Percentiles rank a stretch among this genome's conserved stretches.
Evolutionary conservation across 306 rosid genomes (phyloP).

Genomic region (Castanea sativa): DNA sequence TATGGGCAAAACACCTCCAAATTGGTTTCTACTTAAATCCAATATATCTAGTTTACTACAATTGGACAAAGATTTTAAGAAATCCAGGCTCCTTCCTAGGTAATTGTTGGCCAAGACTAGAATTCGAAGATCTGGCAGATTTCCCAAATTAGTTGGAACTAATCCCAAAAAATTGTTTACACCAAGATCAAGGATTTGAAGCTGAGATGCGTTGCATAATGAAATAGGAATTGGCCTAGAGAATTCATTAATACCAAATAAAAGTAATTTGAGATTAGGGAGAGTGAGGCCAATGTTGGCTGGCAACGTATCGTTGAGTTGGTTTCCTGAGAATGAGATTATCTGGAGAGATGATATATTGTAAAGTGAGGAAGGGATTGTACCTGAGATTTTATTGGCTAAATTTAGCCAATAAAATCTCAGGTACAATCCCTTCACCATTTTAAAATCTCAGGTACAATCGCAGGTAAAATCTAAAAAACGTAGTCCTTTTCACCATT

Average conservation of each 20-base stretch:
- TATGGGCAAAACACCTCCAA: conserved; percentile 38
- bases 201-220: conserved; percentile 32
- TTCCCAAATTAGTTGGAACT: conserved; percentile 23
- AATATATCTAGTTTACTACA: conserved; percentile 15
- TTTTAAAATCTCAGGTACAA: too few species aligned
- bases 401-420: too few species aligned
- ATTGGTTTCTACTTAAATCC: conserved; percentile 4
- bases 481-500: background rate
- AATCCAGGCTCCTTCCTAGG: conserved; percentile 33
- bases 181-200: background rate
- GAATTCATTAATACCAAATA: conserved; percentile 22
- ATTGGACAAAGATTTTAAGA: conserved; percentile 23
- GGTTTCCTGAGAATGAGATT: too few species aligned
- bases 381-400: background rate
- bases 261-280: background rate
- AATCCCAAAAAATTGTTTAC: conserved; percentile 17
- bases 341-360: too few species aligned
- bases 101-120: background rate
- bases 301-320: conserved; percentile 4
- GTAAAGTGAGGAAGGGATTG: too few species aligned
- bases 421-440: too few species aligned
- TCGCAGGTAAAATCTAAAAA: too few species aligned
- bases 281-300: background rate
- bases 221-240: conserved; percentile 32
- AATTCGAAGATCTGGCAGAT: background rate